Conservation (phyloP, 108 stramenopile species). For the Asterionellopsis glacialis region DNA sequence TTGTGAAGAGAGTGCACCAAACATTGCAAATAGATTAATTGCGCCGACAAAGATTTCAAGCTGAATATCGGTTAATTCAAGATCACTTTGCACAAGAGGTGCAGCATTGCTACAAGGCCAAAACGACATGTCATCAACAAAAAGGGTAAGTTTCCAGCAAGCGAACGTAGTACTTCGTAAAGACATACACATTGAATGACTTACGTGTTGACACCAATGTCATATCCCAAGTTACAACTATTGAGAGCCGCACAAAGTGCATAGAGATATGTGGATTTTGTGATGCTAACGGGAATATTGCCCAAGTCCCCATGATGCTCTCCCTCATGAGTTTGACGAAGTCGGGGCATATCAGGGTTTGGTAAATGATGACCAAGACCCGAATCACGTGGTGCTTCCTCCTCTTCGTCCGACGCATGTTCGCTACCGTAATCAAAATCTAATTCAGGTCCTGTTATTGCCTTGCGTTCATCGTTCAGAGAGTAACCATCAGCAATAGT, state of each 20-base stretch:
- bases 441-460: constrained; percentile 8
- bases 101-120: constrained; percentile 21
- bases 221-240: constrained; percentile 72
- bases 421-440: constrained; percentile 12
- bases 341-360: constrained; percentile 1
- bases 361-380: background rate
- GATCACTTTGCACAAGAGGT: constrained; percentile 29
- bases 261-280: constrained; percentile 27
- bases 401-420: background rate
- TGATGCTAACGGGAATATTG: constrained; percentile 13
- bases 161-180: too few species aligned
- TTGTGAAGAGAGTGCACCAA: constrained; percentile 56
- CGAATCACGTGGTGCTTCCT: background rate
- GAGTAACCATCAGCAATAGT: constrained; percentile 44
- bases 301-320: constrained; percentile 44
- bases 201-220: constrained; percentile 45
- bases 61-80: constrained; percentile 47
- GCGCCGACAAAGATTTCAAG: constrained; percentile 68
- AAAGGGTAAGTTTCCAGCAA: too few species aligned
- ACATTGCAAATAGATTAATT: constrained; percentile 71
- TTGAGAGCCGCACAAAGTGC: constrained; percentile 82
- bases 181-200: too few species aligned
- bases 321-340: constrained; percentile 22
- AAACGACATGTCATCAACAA: too few species aligned
- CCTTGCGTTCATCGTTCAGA: constrained; percentile 34